Evolutionary conservation across 1,139 yeast genomes (phyloP).

Genomic region (Suhomyces coccinellae): DNA sequence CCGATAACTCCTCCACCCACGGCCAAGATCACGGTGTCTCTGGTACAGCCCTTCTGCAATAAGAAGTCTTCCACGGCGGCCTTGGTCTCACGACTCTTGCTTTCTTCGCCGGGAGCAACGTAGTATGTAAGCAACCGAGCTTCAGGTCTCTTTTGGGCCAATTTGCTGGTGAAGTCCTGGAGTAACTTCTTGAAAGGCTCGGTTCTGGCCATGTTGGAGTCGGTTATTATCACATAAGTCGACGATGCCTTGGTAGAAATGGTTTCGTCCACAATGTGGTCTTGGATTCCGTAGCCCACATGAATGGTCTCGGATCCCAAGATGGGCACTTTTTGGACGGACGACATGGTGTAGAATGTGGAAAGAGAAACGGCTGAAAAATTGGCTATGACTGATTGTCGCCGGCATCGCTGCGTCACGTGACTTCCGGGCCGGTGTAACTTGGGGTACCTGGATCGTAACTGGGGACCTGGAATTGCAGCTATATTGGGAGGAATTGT

Average conservation of each 20-base stretch:
- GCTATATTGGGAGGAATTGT: neutral
- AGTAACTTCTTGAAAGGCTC: conserved; percentile 54
- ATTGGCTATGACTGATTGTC: conserved; percentile 10
- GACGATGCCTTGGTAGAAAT: conserved; percentile 69
- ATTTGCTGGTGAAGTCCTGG: conserved; percentile 31
- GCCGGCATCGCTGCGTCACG: conserved; percentile 3
- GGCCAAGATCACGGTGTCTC: conserved; percentile 94
- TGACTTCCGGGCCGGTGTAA: conserved; percentile 4
- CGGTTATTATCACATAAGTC: conserved; percentile 89
- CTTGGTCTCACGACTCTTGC: conserved; percentile 85
- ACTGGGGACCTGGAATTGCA: neutral
- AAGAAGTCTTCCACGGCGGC: conserved; percentile 92
- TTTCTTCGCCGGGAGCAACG: conserved; percentile 92
- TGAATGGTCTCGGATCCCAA: conserved; percentile 85
- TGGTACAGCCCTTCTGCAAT: conserved; percentile 83
- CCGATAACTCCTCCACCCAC: conserved; percentile 99
- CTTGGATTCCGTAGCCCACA: conserved; percentile 82
- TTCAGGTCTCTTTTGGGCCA: conserved; percentile 35
- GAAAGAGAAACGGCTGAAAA: conserved; percentile 4
- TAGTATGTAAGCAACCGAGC: conserved; percentile 71
- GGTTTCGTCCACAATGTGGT: conserved; percentile 73
- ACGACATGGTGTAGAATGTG: conserved; percentile 22
- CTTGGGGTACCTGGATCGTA: neutral
- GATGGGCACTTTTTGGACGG: conserved; percentile 59
- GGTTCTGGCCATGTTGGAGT: conserved; percentile 72